phyloP scores from a whole-genome alignment of 495 filamentous ascomycete genomes.

The Neurospora tetraspora region DNA sequence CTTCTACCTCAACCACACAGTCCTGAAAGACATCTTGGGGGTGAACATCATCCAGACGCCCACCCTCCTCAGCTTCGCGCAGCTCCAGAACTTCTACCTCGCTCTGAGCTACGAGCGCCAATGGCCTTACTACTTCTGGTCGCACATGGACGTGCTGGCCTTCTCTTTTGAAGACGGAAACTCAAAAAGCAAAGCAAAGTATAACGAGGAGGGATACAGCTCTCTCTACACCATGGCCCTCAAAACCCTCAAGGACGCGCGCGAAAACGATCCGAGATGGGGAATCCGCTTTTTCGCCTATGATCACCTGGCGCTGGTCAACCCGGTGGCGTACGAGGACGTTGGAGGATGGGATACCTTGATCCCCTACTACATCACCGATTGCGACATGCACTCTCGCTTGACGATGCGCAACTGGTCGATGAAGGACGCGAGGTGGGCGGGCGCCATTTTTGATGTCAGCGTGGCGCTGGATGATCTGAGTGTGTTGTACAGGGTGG shows the following conservation, averaged over 20 bases:
- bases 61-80: constrained; percentile 49
- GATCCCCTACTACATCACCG: constrained; percentile 51
- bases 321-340: constrained; percentile 40
- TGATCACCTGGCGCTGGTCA: constrained; percentile 49
- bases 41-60: constrained; percentile 50
- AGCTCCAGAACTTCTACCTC: constrained; percentile 55
- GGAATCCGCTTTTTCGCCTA: constrained; percentile 46
- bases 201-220: constrained; percentile 25
- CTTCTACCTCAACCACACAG: constrained; percentile 49
- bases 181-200: constrained; percentile 20
- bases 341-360: constrained; percentile 51
- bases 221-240: constrained; percentile 42
- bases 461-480: constrained; percentile 36
- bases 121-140: constrained; percentile 51
- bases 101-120: constrained; percentile 44
- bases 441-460: constrained; percentile 46
- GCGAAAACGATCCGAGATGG: constrained; percentile 29
- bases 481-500: constrained; percentile 36
- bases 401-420: constrained; percentile 42
- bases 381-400: constrained; percentile 51
- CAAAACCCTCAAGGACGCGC: constrained; percentile 26
- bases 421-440: constrained; percentile 31
- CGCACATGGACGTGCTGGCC: constrained; percentile 47
- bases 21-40: constrained; percentile 36
- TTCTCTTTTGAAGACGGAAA: constrained; percentile 42